Evolutionary conservation across 768 basidiomycete species (phyloP), one percentile per base, ranked within the genome.

Genomic region (Dentipellis sp.): DNA sequence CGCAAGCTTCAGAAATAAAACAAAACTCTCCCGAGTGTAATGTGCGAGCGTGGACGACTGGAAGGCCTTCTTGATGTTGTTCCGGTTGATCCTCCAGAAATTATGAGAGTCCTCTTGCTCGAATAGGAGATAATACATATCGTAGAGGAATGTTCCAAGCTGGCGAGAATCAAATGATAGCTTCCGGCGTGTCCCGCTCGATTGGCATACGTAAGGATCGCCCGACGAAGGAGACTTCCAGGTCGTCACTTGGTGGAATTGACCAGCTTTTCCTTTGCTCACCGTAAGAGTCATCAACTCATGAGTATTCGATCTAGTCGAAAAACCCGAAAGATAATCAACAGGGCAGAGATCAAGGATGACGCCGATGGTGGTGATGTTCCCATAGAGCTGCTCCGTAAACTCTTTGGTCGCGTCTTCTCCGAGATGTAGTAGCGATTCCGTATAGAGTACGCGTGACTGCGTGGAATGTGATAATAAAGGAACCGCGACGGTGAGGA

Each of bases 1-100:
- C 36, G 80, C 67, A 11, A 74, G 60, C 14, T 62, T 61, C 14
- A 84, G 65, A 42, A 85, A 65, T 2, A 70, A 59, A 1, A 69
- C 79, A 52, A 83, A 81, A 35, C 72, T 75, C 38, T 68, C 68
- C 11, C 83, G 74, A 10, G 66, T 72, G 59, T 84, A 82, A 57
- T 78, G 78, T 19, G 74, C 23, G 34, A 69, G 57, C 34, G 56
- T 62, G 16, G 42, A 45, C 9, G 19, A 9, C 12, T 0, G 4
- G 42, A 45, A n/a, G 10, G 64, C 60, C 16, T 61, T 42, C 7
- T 17, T 17, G 42, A 8, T 17, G 42, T 45, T 45, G 17, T 45
- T n/a, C 16, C 19, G 1, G 19, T 45, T n/a, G 14, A n/a, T n/a
- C 17, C 19, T 19, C n/a, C 19, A 45, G 12, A 49, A 29, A 23